Evolutionary conservation across 1,139 yeast genomes (phyloP).

Genomic region (Kodamaea fungicola): DNA sequence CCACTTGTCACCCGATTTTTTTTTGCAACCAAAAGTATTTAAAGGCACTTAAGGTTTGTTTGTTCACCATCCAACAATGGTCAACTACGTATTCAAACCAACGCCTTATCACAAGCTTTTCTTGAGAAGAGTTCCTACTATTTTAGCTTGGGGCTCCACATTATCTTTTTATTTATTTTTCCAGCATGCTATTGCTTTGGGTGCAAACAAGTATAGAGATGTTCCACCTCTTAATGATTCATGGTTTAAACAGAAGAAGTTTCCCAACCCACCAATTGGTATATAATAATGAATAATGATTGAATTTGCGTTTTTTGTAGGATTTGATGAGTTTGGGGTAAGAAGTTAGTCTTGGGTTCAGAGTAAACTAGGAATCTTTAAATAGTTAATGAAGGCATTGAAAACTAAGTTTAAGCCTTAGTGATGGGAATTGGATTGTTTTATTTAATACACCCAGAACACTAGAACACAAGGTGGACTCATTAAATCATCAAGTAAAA

Average conservation of each 20-base stretch:
- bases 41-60: too few relatives aligned
- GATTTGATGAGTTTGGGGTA: too few relatives aligned
- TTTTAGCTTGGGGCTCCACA: constrained; percentile 33
- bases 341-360: neutral
- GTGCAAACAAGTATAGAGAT: constrained; percentile 21
- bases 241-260: constrained; percentile 1
- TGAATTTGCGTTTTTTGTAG: too few relatives aligned
- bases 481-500: too few relatives aligned
- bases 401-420: too few relatives aligned
- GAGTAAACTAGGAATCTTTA: too few relatives aligned
- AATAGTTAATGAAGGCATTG: too few relatives aligned
- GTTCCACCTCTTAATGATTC: constrained; percentile 26
- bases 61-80: constrained; percentile 1
- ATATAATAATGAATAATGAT: neutral
- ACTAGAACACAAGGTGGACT: too few relatives aligned
- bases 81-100: constrained; percentile 9
- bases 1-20: too few relatives aligned
- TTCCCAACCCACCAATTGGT: neutral
- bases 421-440: too few relatives aligned
- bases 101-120: constrained; percentile 23
- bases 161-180: constrained; percentile 33
- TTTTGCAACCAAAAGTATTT: too few relatives aligned
- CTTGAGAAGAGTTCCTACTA: constrained; percentile 30
- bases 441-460: too few relatives aligned
- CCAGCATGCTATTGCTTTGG: constrained; percentile 31